Percentiles rank a stretch among this genome's conserved stretches.
These are phyloP conservation scores for Carallia brachiata DNA, from an alignment of 345 rosid species.

Conservation along the genomic window DNA sequence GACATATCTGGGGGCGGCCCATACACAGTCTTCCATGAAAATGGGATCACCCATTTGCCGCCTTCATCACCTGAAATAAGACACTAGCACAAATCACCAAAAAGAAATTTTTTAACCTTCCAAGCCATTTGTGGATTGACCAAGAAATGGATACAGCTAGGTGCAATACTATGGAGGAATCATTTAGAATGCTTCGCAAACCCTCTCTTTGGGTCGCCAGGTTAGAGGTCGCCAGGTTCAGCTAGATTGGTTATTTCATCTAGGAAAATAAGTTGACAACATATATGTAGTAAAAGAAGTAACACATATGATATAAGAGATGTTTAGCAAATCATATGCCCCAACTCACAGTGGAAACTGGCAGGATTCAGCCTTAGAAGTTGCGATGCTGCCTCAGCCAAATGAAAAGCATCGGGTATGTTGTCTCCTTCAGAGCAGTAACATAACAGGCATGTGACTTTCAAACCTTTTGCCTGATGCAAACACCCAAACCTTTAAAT, in stretches of 20 bases:
- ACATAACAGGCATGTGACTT: conserved; percentile 76
- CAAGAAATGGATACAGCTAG: too few species aligned
- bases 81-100: background rate
- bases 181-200: too few species aligned
- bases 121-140: too few species aligned
- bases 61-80: conserved; percentile 52
- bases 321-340: background rate
- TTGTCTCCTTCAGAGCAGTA: conserved; percentile 99
- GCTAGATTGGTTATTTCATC: too few species aligned
- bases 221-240: too few species aligned
- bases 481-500: conserved; percentile 14
- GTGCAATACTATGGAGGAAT: too few species aligned
- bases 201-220: too few species aligned
- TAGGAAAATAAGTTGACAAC: too few species aligned
- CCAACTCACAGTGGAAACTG: conserved; percentile 48
- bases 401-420: conserved; percentile 64
- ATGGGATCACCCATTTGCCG: conserved; percentile 62
- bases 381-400: conserved; percentile 72
- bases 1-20: conserved; percentile 91
- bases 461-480: conserved; percentile 76
- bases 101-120: background rate
- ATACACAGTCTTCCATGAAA: conserved; percentile 78
- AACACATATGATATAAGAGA: background rate
- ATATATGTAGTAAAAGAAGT: too few species aligned
- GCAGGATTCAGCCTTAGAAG: conserved; percentile 43